These are phyloP conservation scores for Backusella morwellensis DNA, from an alignment of 192 early-diverging fungal genomes.

Conservation along the genomic window DNA sequence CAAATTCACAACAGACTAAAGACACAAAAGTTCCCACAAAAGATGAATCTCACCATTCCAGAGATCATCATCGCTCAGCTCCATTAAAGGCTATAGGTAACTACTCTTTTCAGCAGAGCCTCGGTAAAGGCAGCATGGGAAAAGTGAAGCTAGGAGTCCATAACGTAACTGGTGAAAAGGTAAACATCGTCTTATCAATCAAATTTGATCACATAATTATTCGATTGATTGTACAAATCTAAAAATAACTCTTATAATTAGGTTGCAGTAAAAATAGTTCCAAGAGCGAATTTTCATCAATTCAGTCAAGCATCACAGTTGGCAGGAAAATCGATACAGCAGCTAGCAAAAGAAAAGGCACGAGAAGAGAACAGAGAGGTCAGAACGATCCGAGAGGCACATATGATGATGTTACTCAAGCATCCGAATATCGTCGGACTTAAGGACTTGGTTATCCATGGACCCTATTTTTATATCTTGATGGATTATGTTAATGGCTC, in stretches of 20 bases:
- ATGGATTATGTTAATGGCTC: conserved; percentile 82
- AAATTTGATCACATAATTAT: neutral
- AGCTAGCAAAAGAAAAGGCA: conserved; percentile 30
- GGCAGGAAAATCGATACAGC: conserved; percentile 17
- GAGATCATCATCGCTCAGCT: neutral
- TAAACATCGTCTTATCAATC: conserved; percentile 22
- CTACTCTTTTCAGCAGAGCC: conserved; percentile 59
- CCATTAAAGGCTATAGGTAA: conserved; percentile 32
- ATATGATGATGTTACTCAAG: conserved; percentile 73
- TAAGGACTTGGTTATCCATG: conserved; percentile 63
- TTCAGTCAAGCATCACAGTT: conserved; percentile 3
- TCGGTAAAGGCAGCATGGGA: conserved; percentile 95
- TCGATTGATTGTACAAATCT: neutral
- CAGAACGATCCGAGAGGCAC: conserved; percentile 68
- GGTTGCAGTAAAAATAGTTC: conserved; percentile 68
- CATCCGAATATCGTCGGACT: conserved; percentile 85
- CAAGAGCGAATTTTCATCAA: conserved; percentile 25
- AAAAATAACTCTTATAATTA: conserved; percentile 18
- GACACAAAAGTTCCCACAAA: neutral
- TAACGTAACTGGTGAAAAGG: conserved; percentile 65
- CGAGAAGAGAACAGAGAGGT: conserved; percentile 56
- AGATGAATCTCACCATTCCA: neutral
- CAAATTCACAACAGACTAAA: neutral
- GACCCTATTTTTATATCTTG: conserved; percentile 71
- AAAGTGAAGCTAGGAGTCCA: conserved; percentile 96